Conservation (phyloP, 345 rosid genomes). For the Odontarrhena argentea region DNA sequence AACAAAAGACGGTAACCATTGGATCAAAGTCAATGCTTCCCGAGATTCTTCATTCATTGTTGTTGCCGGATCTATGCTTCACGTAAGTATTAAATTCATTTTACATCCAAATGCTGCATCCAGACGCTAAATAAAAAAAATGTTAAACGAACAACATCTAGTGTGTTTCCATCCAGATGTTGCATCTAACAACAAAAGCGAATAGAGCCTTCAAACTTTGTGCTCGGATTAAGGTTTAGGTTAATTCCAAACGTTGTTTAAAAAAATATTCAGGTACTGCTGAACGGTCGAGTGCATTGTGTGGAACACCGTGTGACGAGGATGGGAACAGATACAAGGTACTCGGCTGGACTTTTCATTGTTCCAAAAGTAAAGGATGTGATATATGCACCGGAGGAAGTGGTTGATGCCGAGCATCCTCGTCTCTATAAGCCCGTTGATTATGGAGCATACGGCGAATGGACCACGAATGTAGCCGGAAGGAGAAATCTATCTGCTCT, state of each 20-base stretch:
- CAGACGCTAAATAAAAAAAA: no score
- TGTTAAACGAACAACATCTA: no score
- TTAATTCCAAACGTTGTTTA: no score
- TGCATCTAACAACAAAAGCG: no score
- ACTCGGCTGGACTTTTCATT: conserved; percentile 40
- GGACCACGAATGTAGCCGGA: conserved; percentile 24
- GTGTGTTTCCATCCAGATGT: no score
- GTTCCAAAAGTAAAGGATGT: conserved; percentile 20
- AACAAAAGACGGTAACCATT: conserved; percentile 40
- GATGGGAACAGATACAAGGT: conserved; percentile 40
- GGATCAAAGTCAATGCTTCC: conserved; percentile 47
- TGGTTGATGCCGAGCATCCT: conserved; percentile 41
- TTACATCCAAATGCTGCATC: no score
- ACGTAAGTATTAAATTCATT: conserved; percentile 31
- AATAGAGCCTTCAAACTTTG: no score
- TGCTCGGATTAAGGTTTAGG: not conserved
- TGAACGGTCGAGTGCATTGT: conserved; percentile 39
- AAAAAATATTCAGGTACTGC: conserved; percentile 34
- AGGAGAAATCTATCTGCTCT: not conserved
- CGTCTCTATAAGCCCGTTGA: conserved; percentile 34
- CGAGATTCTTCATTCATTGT: conserved; percentile 53
- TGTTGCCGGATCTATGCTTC: conserved; percentile 52
- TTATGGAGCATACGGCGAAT: conserved; percentile 35
- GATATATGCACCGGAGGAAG: conserved; percentile 27
- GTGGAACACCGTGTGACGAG: conserved; percentile 44